Conservation (phyloP, 2,329 filamentous ascomycete genomes). For the Aspergillus sp. region DNA sequence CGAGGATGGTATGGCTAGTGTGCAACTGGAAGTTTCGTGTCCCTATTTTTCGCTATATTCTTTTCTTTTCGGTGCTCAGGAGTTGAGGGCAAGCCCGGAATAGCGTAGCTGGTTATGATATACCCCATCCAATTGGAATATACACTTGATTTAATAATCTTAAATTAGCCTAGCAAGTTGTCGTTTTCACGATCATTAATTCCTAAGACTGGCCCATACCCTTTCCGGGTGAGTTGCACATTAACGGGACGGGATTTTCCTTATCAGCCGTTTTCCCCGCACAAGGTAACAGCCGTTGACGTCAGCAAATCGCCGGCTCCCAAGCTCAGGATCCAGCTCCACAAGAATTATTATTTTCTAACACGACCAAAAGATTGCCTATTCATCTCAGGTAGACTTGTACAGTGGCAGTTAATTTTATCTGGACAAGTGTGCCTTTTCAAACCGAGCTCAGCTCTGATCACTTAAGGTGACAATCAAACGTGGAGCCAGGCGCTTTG, state of each 20-base stretch:
- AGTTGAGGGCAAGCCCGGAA: not conserved
- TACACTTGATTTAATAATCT: not conserved
- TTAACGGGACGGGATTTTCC: too few species aligned
- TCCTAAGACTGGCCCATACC: too few species aligned
- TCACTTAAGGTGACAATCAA: not conserved
- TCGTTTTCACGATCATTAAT: not conserved
- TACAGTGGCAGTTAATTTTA: not conserved
- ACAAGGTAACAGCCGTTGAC: conserved; percentile 5
- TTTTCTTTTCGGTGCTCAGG: not conserved
- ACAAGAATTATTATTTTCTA: not conserved
- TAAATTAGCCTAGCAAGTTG: not conserved
- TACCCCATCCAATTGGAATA: conserved; percentile 9
- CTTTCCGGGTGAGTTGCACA: not conserved
- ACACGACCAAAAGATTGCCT: not conserved
- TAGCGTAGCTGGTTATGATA: conserved; percentile 15
- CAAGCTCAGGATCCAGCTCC: not conserved
- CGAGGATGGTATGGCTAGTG: conserved; percentile 66
- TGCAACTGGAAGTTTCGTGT: not conserved
- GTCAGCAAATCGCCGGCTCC: conserved; percentile 14
- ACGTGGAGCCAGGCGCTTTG: not conserved
- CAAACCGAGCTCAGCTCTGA: not conserved
- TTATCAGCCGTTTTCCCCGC: not conserved
- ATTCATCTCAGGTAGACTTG: not conserved
- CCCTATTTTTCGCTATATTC: not conserved
- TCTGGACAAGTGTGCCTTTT: not conserved